These are phyloP conservation scores for Tanacetum coccineum DNA, from an alignment of 129 eudicot species.

Conservation along the genomic window DNA sequence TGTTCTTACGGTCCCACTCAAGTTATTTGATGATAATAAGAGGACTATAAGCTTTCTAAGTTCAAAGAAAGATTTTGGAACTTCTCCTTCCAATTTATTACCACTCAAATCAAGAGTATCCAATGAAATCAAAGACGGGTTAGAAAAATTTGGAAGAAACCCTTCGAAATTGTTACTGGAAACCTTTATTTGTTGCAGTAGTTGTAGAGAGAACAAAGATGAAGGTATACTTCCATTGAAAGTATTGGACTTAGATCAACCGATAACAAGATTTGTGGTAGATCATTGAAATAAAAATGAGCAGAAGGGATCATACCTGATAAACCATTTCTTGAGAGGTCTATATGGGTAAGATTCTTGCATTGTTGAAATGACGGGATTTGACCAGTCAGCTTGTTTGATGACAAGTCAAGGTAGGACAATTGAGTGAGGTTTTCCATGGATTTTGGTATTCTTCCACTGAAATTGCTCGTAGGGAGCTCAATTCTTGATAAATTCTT, in stretches of 20 bases:
- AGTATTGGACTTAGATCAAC: conserved; percentile 40
- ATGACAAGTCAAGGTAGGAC: neutral
- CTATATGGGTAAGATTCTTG: conserved; percentile 41
- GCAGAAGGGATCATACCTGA: conserved; percentile 35
- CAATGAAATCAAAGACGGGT: no score
- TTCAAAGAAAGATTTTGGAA: conserved; percentile 49
- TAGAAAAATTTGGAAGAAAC: conserved; percentile 24
- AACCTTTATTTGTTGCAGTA: conserved; percentile 36
- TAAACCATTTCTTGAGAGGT: conserved; percentile 48
- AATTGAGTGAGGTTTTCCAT: conserved; percentile 22
- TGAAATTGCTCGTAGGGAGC: conserved; percentile 34
- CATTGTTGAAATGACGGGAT: conserved; percentile 29
- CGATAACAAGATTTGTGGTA: conserved; percentile 29
- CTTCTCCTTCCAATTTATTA: conserved; percentile 45
- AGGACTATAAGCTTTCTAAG: conserved; percentile 38
- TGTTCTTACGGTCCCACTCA: conserved; percentile 39
- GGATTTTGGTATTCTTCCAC: conserved; percentile 42
- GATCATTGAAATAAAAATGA: conserved; percentile 45
- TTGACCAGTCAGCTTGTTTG: neutral
- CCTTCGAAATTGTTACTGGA: conserved; percentile 47
- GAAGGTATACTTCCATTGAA: conserved; percentile 51
- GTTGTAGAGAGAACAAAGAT: conserved; percentile 50
- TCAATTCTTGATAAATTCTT: conserved; percentile 36
- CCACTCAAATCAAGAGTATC: no score
- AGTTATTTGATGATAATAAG: conserved; percentile 42